A percentile compares a stretch with the other conserved stretches of the same genome.
Evolutionary conservation across 2,329 filamentous ascomycete genomes (phyloP).

Genomic region (Sphaerulina musiva): DNA sequence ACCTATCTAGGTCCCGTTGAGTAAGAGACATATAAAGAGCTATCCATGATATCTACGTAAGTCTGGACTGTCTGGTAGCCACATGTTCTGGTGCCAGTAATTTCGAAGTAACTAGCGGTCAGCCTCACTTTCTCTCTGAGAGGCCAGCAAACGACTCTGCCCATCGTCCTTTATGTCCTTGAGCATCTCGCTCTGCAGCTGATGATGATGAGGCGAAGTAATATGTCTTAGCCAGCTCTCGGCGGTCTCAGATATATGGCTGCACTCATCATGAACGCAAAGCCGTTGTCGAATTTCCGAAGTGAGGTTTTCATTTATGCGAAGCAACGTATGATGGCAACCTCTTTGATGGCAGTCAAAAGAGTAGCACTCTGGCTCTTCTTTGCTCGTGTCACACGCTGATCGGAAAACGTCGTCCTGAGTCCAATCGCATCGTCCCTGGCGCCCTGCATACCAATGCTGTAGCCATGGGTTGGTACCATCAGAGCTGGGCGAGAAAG

Average conservation of each 20-base stretch:
- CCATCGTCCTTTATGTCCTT: neutral
- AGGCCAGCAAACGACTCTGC: neutral
- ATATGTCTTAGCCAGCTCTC: conserved; percentile 16
- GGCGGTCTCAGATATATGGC: conserved; percentile 13
- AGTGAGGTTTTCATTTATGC: conserved; percentile 12
- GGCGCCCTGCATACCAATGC: conserved; percentile 10
- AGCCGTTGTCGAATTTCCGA: conserved; percentile 9
- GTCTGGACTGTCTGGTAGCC: no score
- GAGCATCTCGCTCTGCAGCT: neutral
- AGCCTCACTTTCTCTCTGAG: conserved; percentile 2
- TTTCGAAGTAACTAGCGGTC: neutral
- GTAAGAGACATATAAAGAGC: no score
- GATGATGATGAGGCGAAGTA: conserved; percentile 9
- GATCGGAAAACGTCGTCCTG: neutral
- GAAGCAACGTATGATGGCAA: conserved; percentile 14
- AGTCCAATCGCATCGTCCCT: conserved; percentile 12
- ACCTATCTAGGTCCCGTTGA: neutral
- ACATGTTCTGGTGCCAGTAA: no score
- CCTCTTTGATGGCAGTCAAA: conserved; percentile 9
- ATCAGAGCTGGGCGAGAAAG: neutral
- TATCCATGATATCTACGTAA: no score
- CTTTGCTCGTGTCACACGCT: neutral
- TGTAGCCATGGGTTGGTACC: conserved; percentile 5
- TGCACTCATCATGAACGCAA: conserved; percentile 17
- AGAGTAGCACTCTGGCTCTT: conserved; percentile 8